These are phyloP conservation scores for Xylariales sp. DNA, from an alignment of 2,329 filamentous ascomycete species.

Conservation along the genomic window DNA sequence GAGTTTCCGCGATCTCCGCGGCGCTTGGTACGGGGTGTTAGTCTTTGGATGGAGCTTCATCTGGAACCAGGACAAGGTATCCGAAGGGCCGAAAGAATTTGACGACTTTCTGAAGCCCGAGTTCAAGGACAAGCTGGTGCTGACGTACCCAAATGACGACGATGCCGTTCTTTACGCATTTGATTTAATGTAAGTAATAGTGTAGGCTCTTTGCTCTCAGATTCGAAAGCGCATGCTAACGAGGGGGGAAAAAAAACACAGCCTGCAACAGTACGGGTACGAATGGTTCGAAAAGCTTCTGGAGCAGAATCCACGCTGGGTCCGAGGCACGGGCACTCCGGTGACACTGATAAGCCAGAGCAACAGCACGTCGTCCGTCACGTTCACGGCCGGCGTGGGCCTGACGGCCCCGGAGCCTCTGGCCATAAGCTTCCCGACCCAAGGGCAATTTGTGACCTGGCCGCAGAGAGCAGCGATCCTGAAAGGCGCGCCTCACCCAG, in stretches of 20 bases:
- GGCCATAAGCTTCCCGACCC: slow-evolving; percentile 20
- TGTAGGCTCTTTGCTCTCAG: too few relatives aligned
- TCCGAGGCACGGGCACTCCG: slow-evolving; percentile 25
- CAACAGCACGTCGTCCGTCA: slow-evolving; percentile 17
- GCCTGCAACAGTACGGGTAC: slow-evolving; percentile 30
- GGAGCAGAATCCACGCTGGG: slow-evolving; percentile 30
- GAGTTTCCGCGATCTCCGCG: slow-evolving; percentile 27
- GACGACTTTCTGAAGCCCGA: slow-evolving; percentile 32
- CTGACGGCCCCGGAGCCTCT: slow-evolving; percentile 7
- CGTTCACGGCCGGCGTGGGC: slow-evolving; percentile 27
- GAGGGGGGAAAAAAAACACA: neutral
- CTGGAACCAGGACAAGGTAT: slow-evolving; percentile 29
- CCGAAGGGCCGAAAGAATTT: slow-evolving; percentile 23
- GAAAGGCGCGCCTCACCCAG: slow-evolving; percentile 30
- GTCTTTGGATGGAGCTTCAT: slow-evolving; percentile 29
- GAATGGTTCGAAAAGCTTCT: slow-evolving; percentile 32
- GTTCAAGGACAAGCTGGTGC: slow-evolving; percentile 31
- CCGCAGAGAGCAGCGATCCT: slow-evolving; percentile 30
- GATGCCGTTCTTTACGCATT: slow-evolving; percentile 33
- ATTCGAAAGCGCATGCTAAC: neutral
- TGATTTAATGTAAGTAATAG: slow-evolving; percentile 23
- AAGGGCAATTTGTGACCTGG: slow-evolving; percentile 28
- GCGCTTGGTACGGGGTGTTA: slow-evolving; percentile 26
- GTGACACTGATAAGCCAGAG: slow-evolving; percentile 18
- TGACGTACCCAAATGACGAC: slow-evolving; percentile 34